Percentiles rank a stretch among this genome's conserved stretches.
Conservation (phyloP, 177 flowering plant genomes). For the Vitis hybrid region DNA sequence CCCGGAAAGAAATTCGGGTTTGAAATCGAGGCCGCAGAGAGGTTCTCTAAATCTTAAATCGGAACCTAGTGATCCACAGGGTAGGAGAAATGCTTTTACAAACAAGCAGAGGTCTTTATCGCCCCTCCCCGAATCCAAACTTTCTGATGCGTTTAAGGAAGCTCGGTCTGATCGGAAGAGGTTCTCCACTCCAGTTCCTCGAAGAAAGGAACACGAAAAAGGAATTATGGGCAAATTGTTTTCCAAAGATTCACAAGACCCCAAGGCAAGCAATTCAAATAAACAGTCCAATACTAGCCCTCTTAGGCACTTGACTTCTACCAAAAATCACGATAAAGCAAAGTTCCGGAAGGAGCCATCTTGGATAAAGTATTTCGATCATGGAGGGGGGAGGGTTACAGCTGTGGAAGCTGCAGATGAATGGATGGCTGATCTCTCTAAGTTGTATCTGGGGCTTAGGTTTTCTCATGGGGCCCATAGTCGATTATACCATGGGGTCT, state of each 20-base stretch:
- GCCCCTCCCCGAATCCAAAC: conserved; percentile 44
- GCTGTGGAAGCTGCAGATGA: conserved; percentile 72
- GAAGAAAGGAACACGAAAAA: conserved; percentile 45
- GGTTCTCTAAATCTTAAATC: conserved; percentile 8
- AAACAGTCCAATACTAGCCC: conserved; percentile 28
- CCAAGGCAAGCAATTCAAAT: conserved; percentile 15
- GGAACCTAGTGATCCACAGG: conserved; percentile 6
- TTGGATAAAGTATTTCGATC: conserved; percentile 85
- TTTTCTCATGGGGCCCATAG: conserved; percentile 97
- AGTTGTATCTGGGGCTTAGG: conserved; percentile 67
- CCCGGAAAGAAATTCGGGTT: conserved; percentile 20
- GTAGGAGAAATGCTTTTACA: conserved; percentile 23
- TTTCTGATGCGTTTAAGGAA: conserved; percentile 71
- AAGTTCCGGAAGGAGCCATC: conserved; percentile 54
- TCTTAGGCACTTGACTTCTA: conserved; percentile 39
- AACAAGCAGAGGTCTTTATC: conserved; percentile 62
- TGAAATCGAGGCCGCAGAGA: conserved; percentile 33
- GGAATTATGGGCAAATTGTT: conserved; percentile 24
- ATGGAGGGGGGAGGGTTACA: conserved; percentile 67
- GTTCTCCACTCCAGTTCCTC: conserved; percentile 64
- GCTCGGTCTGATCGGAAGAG: conserved; percentile 55
- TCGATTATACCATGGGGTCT: conserved; percentile 83
- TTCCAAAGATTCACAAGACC: conserved; percentile 25
- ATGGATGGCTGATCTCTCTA: conserved; percentile 66
- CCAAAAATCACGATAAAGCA: conserved; percentile 39